Percentiles rank a stretch among this genome's conserved stretches.
Conservation (phyloP, 306 rosid genomes). For the Gastrolobium villosum region DNA sequence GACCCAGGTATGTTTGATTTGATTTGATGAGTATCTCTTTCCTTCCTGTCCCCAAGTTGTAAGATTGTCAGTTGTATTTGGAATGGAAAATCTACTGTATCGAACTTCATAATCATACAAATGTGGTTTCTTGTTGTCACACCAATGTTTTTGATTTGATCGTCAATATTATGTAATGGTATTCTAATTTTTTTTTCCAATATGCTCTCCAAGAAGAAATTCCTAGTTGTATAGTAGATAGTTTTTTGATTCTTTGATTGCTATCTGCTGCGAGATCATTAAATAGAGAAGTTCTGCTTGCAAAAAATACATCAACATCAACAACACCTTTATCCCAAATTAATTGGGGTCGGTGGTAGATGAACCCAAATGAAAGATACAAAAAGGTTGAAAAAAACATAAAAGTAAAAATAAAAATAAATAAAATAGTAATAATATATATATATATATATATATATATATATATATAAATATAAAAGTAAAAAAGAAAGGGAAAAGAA, state of each 20-base stretch:
- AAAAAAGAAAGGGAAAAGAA: too few relatives aligned
- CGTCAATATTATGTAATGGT: conserved; percentile 21
- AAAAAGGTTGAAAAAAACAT: too few relatives aligned
- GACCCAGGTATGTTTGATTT: conserved; percentile 73
- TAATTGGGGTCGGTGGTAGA: too few relatives aligned
- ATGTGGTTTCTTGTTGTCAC: conserved; percentile 9
- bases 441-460: too few relatives aligned
- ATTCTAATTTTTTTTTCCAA: background rate
- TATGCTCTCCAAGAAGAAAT: background rate
- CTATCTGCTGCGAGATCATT: conserved; percentile 17
- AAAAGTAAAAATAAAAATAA: too few relatives aligned
- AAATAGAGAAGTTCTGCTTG: conserved; percentile 30
- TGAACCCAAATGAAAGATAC: too few relatives aligned
- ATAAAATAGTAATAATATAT: too few relatives aligned
- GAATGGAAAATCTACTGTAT: conserved; percentile 31
- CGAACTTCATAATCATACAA: conserved; percentile 4
- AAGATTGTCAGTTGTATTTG: conserved; percentile 13
- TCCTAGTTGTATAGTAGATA: conserved; percentile 27
- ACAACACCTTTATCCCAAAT: too few relatives aligned
- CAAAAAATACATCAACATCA: background rate
- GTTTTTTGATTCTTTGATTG: conserved; percentile 32
- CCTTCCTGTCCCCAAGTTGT: conserved; percentile 34
- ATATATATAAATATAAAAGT: too few relatives aligned
- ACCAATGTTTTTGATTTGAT: conserved; percentile 18
- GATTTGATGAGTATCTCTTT: conserved; percentile 25